Percentiles rank a stretch among this genome's conserved stretches.
Evolutionary conservation across 2,329 filamentous ascomycete species (phyloP).

Genomic region (Chaetomiaceae sp.): DNA sequence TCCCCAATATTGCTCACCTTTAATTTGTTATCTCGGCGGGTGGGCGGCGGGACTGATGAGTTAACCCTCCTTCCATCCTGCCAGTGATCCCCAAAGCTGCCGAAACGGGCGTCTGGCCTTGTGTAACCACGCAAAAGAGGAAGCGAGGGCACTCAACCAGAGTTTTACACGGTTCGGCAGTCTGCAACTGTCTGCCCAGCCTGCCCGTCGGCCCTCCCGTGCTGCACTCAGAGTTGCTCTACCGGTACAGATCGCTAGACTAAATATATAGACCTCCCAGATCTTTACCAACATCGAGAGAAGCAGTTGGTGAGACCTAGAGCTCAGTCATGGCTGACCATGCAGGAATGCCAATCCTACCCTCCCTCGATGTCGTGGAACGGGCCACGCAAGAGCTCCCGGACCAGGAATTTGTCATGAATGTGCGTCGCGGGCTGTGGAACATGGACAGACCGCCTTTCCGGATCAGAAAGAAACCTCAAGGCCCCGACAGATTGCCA

Average conservation of each 20-base stretch:
- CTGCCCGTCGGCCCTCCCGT: background rate
- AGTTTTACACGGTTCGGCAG: slow-evolving; percentile 2
- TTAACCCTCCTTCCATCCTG: slow-evolving; percentile 1
- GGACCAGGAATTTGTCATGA: background rate
- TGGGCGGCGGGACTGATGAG: background rate
- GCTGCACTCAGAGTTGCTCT: background rate
- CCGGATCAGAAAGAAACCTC: background rate
- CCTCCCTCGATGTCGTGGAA: slow-evolving; percentile 1
- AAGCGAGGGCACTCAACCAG: background rate
- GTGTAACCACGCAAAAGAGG: background rate
- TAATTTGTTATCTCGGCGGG: background rate
- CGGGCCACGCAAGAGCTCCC: background rate
- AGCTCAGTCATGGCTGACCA: slow-evolving; percentile 6
- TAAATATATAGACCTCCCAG: background rate
- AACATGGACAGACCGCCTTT: background rate
- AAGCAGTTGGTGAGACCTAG: background rate
- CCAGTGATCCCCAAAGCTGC: background rate
- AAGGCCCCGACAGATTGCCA: slow-evolving; percentile 3
- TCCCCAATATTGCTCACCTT: background rate
- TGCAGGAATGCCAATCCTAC: background rate
- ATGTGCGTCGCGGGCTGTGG: background rate
- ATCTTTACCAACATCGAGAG: background rate
- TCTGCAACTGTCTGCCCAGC: background rate
- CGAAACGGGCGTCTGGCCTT: background rate
- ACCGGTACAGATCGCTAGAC: background rate